These are phyloP conservation scores for Rosa chinensis DNA, from an alignment of 306 rosid genomes.

Conservation along the genomic window DNA sequence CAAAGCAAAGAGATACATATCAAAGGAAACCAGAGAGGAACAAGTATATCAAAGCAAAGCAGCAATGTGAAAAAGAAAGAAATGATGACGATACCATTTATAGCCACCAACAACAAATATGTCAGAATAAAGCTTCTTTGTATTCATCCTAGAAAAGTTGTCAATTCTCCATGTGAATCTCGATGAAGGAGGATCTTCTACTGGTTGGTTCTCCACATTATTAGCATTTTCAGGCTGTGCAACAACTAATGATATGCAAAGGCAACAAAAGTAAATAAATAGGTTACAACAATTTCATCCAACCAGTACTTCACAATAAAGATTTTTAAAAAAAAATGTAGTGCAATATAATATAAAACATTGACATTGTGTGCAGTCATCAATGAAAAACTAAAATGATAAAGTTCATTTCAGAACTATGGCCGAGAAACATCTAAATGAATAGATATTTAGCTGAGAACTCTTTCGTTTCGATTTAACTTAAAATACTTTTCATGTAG, in stretches of 20 bases:
- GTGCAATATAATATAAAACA: not conserved
- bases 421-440: too few relatives aligned
- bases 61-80: not conserved
- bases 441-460: too few relatives aligned
- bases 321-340: too few relatives aligned
- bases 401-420: not conserved
- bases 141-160: slow-evolving; percentile 67
- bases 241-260: slow-evolving; percentile 46
- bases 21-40: slow-evolving; percentile 27
- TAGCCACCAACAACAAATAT: slow-evolving; percentile 66
- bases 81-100: slow-evolving; percentile 62
- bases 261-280: slow-evolving; percentile 11
- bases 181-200: slow-evolving; percentile 70
- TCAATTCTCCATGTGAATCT: slow-evolving; percentile 85
- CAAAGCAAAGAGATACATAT: not conserved
- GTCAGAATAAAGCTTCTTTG: slow-evolving; percentile 77
- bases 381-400: not conserved
- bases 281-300: not conserved
- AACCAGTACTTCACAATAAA: not conserved
- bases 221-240: slow-evolving; percentile 66
- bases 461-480: not conserved
- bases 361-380: not conserved
- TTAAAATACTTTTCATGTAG: not conserved
- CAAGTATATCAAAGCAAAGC: not conserved
- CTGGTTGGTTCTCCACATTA: slow-evolving; percentile 71